Percentiles rank a stretch among this genome's conserved stretches.
phyloP scores from a whole-genome alignment of 768 basidiomycete species.

The Pluteus cervinus region DNA sequence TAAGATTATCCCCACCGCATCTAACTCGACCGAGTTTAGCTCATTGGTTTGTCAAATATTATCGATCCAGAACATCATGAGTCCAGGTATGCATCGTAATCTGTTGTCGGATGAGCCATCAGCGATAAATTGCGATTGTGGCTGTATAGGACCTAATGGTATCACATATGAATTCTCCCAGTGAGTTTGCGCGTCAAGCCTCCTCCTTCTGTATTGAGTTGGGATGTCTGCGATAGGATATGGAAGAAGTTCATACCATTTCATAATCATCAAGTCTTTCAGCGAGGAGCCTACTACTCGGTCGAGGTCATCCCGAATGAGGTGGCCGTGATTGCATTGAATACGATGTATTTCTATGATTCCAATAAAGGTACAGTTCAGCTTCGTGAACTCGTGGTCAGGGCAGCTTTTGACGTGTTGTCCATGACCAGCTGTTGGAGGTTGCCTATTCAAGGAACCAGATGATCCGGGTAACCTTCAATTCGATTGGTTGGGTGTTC shows the following conservation, averaged over 20 bases:
- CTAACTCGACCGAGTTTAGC: constrained; percentile 28
- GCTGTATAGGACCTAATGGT: constrained; percentile 57
- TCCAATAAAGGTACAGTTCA: constrained; percentile 67
- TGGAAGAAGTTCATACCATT: constrained; percentile 82
- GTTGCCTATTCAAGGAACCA: constrained; percentile 55
- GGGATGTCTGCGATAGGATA: constrained; percentile 40
- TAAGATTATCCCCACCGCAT: constrained; percentile 57
- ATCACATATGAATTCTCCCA: constrained; percentile 63
- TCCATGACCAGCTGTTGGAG: constrained; percentile 56
- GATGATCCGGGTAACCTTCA: constrained; percentile 86
- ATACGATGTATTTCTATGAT: constrained; percentile 90
- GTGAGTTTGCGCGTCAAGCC: constrained; percentile 32
- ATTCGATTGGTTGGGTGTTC: constrained; percentile 88
- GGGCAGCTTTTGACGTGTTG: constrained; percentile 8
- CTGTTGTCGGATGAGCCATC: constrained; percentile 4
- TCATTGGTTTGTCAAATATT: constrained; percentile 9
- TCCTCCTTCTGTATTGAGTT: constrained; percentile 8
- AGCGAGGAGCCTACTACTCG: constrained; percentile 81
- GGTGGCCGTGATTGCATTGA: constrained; percentile 77
- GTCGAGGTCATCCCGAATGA: constrained; percentile 72
- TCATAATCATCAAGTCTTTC: constrained; percentile 73
- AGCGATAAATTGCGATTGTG: constrained; percentile 8
- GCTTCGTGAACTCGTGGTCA: constrained; percentile 1
- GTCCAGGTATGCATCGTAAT: constrained; percentile 38
- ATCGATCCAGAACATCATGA: constrained; percentile 52